These are phyloP conservation scores for Magnusiomyces sp. DNA, from an alignment of 1,139 yeast species.

Conservation along the genomic window DNA sequence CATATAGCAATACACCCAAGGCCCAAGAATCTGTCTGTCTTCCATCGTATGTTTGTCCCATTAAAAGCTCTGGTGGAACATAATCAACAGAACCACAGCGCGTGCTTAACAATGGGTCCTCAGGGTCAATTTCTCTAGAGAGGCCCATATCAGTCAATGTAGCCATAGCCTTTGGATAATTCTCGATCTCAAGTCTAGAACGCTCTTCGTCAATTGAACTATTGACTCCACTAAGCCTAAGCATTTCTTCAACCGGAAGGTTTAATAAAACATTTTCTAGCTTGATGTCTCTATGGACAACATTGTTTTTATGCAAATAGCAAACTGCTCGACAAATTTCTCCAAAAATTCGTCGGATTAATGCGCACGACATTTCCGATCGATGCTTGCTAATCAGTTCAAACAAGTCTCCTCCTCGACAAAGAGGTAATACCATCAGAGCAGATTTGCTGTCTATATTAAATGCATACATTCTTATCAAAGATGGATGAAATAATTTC, in stretches of 20 bases:
- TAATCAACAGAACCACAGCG: slow-evolving; percentile 95
- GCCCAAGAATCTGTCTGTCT: slow-evolving; percentile 91
- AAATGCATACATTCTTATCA: slow-evolving; percentile 35
- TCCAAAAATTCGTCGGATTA: slow-evolving; percentile 51
- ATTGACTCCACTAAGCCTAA: not conserved
- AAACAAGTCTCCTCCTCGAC: slow-evolving; percentile 77
- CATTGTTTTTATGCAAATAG: slow-evolving; percentile 58
- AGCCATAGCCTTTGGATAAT: slow-evolving; percentile 37
- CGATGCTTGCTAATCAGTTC: slow-evolving; percentile 46
- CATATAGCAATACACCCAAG: slow-evolving; percentile 78
- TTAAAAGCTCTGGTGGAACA: slow-evolving; percentile 82
- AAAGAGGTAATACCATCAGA: slow-evolving; percentile 61
- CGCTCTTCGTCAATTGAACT: no score
- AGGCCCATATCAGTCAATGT: slow-evolving; percentile 85
- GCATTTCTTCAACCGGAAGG: slow-evolving; percentile 1
- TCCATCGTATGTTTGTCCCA: slow-evolving; percentile 90
- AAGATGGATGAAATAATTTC: slow-evolving; percentile 32
- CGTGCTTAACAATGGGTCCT: slow-evolving; percentile 59
- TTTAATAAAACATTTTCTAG: slow-evolving; percentile 43
- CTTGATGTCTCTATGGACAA: slow-evolving; percentile 84
- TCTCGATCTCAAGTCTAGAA: slow-evolving; percentile 6
- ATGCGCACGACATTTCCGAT: slow-evolving; percentile 17
- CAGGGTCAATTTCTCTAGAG: slow-evolving; percentile 55
- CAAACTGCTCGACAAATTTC: slow-evolving; percentile 62
- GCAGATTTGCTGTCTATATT: slow-evolving; percentile 29